phyloP scores from a whole-genome alignment of 129 eudicot genomes.

The Tagetes erecta region DNA sequence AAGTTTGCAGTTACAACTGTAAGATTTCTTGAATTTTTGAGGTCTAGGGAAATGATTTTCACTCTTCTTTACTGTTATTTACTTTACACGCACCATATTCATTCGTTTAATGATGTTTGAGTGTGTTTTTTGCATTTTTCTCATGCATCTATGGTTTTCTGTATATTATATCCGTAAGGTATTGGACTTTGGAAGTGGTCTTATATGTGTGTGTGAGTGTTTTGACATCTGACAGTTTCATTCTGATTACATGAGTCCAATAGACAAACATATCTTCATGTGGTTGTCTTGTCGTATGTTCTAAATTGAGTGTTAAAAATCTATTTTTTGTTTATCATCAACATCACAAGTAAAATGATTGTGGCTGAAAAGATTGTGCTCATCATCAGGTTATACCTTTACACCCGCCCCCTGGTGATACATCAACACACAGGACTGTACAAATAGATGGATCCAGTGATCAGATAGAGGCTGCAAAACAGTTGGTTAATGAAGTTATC shows the following conservation, averaged over 20 bases:
- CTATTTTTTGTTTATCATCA: not conserved
- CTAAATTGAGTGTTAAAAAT: not conserved
- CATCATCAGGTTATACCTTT: constrained; percentile 80
- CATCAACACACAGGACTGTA: constrained; percentile 75
- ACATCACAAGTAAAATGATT: constrained; percentile 3
- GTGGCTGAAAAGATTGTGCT: constrained; percentile 23
- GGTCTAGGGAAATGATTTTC: not conserved
- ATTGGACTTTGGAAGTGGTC: not conserved
- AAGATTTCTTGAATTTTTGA: not conserved
- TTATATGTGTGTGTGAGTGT: not conserved
- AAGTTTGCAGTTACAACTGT: not conserved
- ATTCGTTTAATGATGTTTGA: not conserved
- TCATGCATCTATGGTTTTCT: not conserved
- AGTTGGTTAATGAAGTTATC: constrained; percentile 81
- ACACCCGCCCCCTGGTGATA: constrained; percentile 90
- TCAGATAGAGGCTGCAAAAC: constrained; percentile 89
- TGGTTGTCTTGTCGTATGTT: not conserved
- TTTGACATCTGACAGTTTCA: not conserved
- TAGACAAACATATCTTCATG: not conserved
- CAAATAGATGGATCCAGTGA: constrained; percentile 90
- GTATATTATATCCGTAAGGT: not conserved
- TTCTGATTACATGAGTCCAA: not conserved
- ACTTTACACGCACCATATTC: not conserved
- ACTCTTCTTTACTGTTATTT: not conserved
- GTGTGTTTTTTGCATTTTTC: not conserved